Base-by-base conservation (phyloP, 2,329 filamentous ascomycete genomes). In the Emergomyces pasteurianus region DNA sequence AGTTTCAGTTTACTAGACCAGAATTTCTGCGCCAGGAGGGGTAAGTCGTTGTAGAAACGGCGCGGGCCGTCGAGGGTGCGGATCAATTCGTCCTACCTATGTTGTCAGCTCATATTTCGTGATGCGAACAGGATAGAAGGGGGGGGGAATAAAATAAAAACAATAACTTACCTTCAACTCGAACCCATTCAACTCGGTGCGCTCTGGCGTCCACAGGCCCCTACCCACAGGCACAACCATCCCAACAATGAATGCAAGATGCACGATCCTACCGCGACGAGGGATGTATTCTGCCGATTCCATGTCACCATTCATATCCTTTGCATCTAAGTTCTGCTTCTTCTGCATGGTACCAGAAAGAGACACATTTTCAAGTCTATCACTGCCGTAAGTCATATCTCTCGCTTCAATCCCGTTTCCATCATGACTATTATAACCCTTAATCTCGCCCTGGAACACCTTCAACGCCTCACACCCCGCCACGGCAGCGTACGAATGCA, bases 401-500 rank as follows among this genome's bases (percentile, higher is more conserved):
- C 14, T 18, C 42, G 5, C n/a, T 3, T 49, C 46, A 21, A 3
- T 4, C n/a, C 14, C 26, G 21, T 28, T 8, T 57, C 40, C 36
- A 34, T 16, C 46, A 42, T 26, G 10, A 2, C 23, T n/a, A n/a
- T n/a, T 9, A 31, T 21, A 47, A 2, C 42, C 40, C 40, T 16
- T 34, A 43, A 61, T 61, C 40, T 63, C 61, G 1, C n/a, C 21
- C 43, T 63, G 61, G 21, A 63, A 63, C 16, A 1, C 54, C 58
- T 62, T 55, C 38, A 66, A 16, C 21, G 66, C 65, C 34, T 63
- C 63, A 12, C 61, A 63, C 21, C 62, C 60, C 7, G 62, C 63
- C n/a, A 66, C 60, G 8, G 65, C 66, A 14, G 61, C 64, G 47
- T 67, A 67, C 46, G 60, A 63, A 54, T 67, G 65, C 21, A 64